phyloP scores from a whole-genome alignment of 1,139 yeast genomes.

The Candida smagusa region DNA sequence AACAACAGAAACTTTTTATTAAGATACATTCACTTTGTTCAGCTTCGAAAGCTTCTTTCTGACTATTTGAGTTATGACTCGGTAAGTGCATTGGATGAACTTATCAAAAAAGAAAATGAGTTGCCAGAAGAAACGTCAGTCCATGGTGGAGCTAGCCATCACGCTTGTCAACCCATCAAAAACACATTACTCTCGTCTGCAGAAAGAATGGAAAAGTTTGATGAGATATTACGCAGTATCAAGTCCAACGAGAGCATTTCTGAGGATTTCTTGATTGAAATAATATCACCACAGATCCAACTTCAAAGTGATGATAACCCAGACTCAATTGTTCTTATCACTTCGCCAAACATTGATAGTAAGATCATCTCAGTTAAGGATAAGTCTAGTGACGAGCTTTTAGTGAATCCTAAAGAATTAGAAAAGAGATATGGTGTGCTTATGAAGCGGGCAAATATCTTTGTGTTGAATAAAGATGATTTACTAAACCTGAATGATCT shows the following conservation, averaged over 20 bases:
- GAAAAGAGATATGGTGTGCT: constrained; percentile 39
- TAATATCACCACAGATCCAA: constrained; percentile 85
- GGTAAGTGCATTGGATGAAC: constrained; percentile 34
- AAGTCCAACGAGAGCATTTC: constrained; percentile 43
- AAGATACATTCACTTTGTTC: constrained; percentile 41
- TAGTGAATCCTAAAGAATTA: constrained; percentile 24
- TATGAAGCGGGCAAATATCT: constrained; percentile 38
- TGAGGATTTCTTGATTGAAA: constrained; percentile 66
- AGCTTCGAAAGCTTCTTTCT: constrained; percentile 23
- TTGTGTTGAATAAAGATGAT: constrained; percentile 34
- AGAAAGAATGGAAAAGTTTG: constrained; percentile 39
- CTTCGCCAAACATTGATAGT: constrained; percentile 40
- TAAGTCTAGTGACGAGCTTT: constrained; percentile 19
- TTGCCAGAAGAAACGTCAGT: background rate
- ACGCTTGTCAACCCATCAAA: background rate
- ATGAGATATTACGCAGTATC: constrained; percentile 47
- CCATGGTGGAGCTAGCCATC: background rate
- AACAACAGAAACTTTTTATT: constrained; percentile 33
- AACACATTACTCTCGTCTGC: constrained; percentile 11
- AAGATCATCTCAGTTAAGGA: constrained; percentile 38
- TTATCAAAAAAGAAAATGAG: constrained; percentile 18
- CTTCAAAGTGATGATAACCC: constrained; percentile 64
- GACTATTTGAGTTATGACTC: constrained; percentile 39
- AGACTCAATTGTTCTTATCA: constrained; percentile 50
- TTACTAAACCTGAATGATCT: constrained; percentile 15